Conservation (phyloP, 1,139 yeast genomes). For the Arxiozyma slooffiae region DNA sequence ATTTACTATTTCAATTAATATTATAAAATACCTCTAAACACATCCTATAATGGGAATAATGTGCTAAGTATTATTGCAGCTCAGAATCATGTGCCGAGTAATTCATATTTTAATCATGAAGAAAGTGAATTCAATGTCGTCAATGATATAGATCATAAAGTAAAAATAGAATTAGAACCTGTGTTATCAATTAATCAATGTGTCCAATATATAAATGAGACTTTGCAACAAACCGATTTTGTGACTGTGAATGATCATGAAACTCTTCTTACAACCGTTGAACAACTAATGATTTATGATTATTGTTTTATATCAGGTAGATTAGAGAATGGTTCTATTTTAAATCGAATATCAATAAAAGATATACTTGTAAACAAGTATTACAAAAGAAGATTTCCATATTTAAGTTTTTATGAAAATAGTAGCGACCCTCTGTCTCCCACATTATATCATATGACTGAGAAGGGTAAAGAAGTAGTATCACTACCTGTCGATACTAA, state of each 20-base stretch:
- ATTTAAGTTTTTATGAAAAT: not conserved
- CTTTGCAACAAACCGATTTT: not conserved
- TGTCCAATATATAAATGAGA: not conserved
- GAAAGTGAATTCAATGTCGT: too few relatives aligned
- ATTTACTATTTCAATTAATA: not conserved
- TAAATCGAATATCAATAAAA: not conserved
- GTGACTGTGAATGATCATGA: not conserved
- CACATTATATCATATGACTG: not conserved
- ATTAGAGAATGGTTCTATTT: not conserved
- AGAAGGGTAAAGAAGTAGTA: not conserved
- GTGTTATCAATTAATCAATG: not conserved
- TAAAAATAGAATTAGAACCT: not conserved
- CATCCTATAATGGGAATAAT: not conserved
- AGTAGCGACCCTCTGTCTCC: not conserved
- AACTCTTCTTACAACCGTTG: not conserved
- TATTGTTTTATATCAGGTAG: slow-evolving; percentile 4
- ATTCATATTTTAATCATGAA: not conserved
- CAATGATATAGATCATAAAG: not conserved
- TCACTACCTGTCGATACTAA: not conserved
- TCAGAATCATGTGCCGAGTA: too few relatives aligned
- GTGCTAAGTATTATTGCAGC: not conserved
- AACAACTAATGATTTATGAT: slow-evolving; percentile 6
- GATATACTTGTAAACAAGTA: not conserved
- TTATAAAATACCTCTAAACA: not conserved
- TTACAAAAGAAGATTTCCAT: slow-evolving; percentile 2